A percentile compares a stretch with the other conserved stretches of the same genome.
These are phyloP conservation scores for Leishmania guyanensis DNA, from an alignment of 208 protist species.

Conservation along the genomic window DNA sequence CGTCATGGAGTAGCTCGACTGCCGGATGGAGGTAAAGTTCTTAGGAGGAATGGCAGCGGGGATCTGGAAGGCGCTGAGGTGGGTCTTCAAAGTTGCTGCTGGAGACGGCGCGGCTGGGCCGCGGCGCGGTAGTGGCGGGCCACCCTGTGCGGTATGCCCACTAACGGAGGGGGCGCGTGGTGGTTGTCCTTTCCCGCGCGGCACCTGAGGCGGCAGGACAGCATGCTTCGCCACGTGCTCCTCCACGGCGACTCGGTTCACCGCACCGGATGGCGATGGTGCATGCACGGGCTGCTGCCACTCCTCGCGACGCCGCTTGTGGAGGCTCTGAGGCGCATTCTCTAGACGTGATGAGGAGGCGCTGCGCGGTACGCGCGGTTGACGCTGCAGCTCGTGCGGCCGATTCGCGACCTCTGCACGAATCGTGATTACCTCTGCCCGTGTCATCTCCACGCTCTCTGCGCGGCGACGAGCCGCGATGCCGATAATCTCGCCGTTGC, in stretches of 20 bases:
- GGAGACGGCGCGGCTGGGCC: constrained; percentile 51
- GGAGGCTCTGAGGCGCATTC: background rate
- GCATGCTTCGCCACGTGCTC: constrained; percentile 10
- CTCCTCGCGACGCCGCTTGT: constrained; percentile 20
- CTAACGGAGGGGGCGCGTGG: constrained; percentile 53
- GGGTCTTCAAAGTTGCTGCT: constrained; percentile 11
- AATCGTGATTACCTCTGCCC: constrained; percentile 63
- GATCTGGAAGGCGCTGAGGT: constrained; percentile 26
- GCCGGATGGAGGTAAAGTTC: constrained; percentile 41
- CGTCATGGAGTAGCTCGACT: constrained; percentile 49
- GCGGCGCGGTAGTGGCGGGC: constrained; percentile 66
- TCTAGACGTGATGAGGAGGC: constrained; percentile 33
- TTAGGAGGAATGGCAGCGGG: constrained; percentile 44
- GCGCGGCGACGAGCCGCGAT: constrained; percentile 73
- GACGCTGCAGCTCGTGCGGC: constrained; percentile 55
- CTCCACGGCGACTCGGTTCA: constrained; percentile 15
- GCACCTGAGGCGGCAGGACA: constrained; percentile 8
- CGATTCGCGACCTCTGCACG: constrained; percentile 62
- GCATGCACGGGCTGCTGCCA: background rate
- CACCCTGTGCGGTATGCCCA: constrained; percentile 53
- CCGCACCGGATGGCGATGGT: background rate
- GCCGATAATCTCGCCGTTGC: constrained; percentile 65
- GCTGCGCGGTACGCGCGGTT: constrained; percentile 65
- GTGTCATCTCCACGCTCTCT: constrained; percentile 51
- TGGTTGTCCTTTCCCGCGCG: constrained; percentile 18